Conservation (phyloP, 352 stramenopile genomes). For the Halophytophthora polymorphica region DNA sequence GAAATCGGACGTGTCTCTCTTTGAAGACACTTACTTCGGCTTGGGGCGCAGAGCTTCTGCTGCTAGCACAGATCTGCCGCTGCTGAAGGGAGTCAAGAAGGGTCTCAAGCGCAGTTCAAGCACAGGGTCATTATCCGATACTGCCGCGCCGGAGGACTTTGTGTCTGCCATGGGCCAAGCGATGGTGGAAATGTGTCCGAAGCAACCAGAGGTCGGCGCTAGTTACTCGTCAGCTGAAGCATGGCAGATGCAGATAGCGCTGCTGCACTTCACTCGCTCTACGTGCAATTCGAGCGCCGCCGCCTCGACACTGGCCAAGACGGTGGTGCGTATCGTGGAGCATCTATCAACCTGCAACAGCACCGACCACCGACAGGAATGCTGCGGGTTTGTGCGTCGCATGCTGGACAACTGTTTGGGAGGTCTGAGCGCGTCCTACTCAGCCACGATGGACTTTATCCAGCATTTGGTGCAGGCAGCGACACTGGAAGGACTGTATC, state of each 20-base stretch:
- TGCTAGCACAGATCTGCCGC: neutral
- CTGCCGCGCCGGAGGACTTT: constrained; percentile 22
- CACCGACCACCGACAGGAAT: constrained; percentile 36
- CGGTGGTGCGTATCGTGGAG: constrained; percentile 37
- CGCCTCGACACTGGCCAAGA: constrained; percentile 33
- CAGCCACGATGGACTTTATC: constrained; percentile 33
- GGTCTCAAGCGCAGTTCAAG: constrained; percentile 23
- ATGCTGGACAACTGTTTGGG: constrained; percentile 36
- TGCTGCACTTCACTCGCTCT: constrained; percentile 46
- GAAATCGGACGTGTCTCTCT: constrained; percentile 17
- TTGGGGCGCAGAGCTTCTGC: neutral
- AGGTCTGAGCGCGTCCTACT: constrained; percentile 29
- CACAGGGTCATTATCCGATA: constrained; percentile 8
- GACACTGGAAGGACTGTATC: constrained; percentile 14
- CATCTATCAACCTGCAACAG: constrained; percentile 41
- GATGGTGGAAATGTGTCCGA: constrained; percentile 14
- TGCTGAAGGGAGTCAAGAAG: constrained; percentile 9
- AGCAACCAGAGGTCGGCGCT: neutral
- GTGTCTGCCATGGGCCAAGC: constrained; percentile 21
- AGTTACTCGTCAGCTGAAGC: constrained; percentile 16
- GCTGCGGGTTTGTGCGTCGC: constrained; percentile 44
- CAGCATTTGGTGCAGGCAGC: constrained; percentile 26
- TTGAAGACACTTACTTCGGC: constrained; percentile 22
- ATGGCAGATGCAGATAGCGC: constrained; percentile 43
- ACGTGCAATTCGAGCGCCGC: constrained; percentile 42